These are phyloP conservation scores for Xylariales sp. DNA, from an alignment of 2,329 filamentous ascomycete species.

Conservation along the genomic window DNA sequence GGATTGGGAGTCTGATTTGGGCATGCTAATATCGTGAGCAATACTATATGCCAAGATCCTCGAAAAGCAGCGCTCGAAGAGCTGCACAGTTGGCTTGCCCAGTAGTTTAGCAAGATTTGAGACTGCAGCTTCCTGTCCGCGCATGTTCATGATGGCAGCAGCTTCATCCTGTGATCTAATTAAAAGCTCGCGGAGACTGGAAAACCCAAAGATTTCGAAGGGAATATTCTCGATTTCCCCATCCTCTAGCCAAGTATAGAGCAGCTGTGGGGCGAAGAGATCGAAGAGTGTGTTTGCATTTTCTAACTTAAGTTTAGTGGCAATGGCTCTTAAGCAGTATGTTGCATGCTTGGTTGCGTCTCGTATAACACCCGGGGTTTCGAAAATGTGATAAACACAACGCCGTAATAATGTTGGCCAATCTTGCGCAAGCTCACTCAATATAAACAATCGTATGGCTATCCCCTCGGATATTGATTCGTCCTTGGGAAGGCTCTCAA, in stretches of 20 bases:
- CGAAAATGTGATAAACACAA: conserved; percentile 91
- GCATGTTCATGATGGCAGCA: conserved; percentile 77
- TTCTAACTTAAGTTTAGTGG: conserved; percentile 58
- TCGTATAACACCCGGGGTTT: conserved; percentile 72
- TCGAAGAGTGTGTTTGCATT: conserved; percentile 69
- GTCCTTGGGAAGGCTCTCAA: conserved; percentile 73
- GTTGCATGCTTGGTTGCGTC: conserved; percentile 65
- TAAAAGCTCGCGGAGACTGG: conserved; percentile 63
- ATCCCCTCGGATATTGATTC: conserved; percentile 74
- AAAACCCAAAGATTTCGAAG: conserved; percentile 79
- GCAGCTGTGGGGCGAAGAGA: conserved; percentile 81
- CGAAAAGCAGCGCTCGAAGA: conserved; percentile 67
- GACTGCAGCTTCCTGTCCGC: conserved; percentile 62
- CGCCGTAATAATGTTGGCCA: conserved; percentile 86
- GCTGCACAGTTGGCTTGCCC: conserved; percentile 44
- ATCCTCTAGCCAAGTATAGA: conserved; percentile 83
- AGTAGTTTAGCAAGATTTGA: conserved; percentile 57
- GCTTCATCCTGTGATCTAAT: conserved; percentile 70
- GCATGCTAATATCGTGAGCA: conserved; percentile 62
- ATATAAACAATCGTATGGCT: conserved; percentile 71
- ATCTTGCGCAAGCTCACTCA: conserved; percentile 71
- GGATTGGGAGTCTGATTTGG: conserved; percentile 33
- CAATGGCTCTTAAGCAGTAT: conserved; percentile 64
- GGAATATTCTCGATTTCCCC: conserved; percentile 70
- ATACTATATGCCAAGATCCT: conserved; percentile 81